A percentile compares a stretch with the other conserved stretches of the same genome.
Conservation (phyloP, 2,329 filamentous ascomycete species). For the Exserohilum rostratum region DNA sequence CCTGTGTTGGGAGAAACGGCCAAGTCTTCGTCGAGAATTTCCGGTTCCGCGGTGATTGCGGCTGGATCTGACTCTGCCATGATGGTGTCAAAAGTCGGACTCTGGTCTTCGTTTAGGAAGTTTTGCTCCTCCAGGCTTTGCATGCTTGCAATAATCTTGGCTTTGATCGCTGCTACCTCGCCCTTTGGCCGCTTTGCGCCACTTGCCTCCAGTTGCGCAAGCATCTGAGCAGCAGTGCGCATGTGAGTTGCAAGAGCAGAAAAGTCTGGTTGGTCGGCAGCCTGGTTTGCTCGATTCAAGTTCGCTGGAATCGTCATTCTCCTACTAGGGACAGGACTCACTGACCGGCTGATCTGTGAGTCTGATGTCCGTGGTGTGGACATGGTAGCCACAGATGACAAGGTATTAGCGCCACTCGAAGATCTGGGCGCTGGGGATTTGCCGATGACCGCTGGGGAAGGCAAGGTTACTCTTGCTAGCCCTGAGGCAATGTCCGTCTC, state of each 20-base stretch:
- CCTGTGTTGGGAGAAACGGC: slow-evolving; percentile 66
- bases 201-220: slow-evolving; percentile 80
- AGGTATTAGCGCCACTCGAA: slow-evolving; percentile 66
- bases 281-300: slow-evolving; percentile 58
- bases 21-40: slow-evolving; percentile 63
- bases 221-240: slow-evolving; percentile 85
- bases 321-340: slow-evolving; percentile 66
- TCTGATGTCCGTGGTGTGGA: slow-evolving; percentile 73
- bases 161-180: slow-evolving; percentile 82
- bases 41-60: slow-evolving; percentile 54
- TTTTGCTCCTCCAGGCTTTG: slow-evolving; percentile 85
- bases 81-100: slow-evolving; percentile 80
- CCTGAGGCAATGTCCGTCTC: slow-evolving; percentile 50
- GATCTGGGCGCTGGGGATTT: slow-evolving; percentile 56
- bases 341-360: slow-evolving; percentile 70
- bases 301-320: slow-evolving; percentile 63
- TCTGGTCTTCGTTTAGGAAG: slow-evolving; percentile 74
- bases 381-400: slow-evolving; percentile 65
- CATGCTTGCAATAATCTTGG: slow-evolving; percentile 90
- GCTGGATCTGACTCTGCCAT: slow-evolving; percentile 72
- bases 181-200: slow-evolving; percentile 78
- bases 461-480: slow-evolving; percentile 37
- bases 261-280: slow-evolving; percentile 76
- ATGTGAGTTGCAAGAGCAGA: slow-evolving; percentile 85
- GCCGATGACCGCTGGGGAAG: slow-evolving; percentile 26